A percentile compares a stretch with the other conserved stretches of the same genome.
Evolutionary conservation across 306 rosid genomes (phyloP).

Genomic region (Cucumis cinereus): DNA sequence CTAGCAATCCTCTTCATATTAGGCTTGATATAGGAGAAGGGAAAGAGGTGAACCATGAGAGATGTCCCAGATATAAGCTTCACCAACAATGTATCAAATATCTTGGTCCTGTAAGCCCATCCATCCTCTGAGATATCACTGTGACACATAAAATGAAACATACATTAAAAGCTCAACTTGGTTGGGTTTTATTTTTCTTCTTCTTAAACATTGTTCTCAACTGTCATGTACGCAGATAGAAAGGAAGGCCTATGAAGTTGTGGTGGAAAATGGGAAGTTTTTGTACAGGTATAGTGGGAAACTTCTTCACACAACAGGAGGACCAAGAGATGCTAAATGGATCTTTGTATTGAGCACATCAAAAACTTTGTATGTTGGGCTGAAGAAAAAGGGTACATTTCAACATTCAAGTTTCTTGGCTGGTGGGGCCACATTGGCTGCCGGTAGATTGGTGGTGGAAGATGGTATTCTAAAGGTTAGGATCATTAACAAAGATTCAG

Average conservation of each 20-base stretch:
- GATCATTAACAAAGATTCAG: not conserved
- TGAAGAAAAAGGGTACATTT: conserved; percentile 73
- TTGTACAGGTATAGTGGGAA: conserved; percentile 30
- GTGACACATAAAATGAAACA: not conserved
- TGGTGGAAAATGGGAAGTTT: conserved; percentile 43
- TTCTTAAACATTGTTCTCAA: not conserved
- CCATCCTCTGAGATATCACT: conserved; percentile 5
- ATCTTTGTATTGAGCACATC: conserved; percentile 80
- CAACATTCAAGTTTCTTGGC: conserved; percentile 94
- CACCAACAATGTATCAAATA: conserved; percentile 79
- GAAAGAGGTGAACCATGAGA: conserved; percentile 42
- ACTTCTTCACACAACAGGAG: conserved; percentile 35
- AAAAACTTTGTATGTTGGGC: conserved; percentile 58
- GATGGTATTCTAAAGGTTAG: conserved; percentile 62
- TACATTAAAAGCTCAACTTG: not conserved
- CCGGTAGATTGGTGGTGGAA: conserved; percentile 62
- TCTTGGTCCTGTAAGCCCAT: conserved; percentile 67
- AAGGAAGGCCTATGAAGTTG: conserved; percentile 44
- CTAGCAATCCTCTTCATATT: not conserved
- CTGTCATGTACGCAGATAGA: conserved; percentile 34
- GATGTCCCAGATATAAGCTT: conserved; percentile 52
- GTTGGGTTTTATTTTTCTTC: not conserved
- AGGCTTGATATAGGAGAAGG: conserved; percentile 94
- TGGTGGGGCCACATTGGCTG: conserved; percentile 86
- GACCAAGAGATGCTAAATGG: conserved; percentile 44